Base-by-base conservation (phyloP, 768 basidiomycete genomes). In the Lactarius pseudohatsudake region DNA sequence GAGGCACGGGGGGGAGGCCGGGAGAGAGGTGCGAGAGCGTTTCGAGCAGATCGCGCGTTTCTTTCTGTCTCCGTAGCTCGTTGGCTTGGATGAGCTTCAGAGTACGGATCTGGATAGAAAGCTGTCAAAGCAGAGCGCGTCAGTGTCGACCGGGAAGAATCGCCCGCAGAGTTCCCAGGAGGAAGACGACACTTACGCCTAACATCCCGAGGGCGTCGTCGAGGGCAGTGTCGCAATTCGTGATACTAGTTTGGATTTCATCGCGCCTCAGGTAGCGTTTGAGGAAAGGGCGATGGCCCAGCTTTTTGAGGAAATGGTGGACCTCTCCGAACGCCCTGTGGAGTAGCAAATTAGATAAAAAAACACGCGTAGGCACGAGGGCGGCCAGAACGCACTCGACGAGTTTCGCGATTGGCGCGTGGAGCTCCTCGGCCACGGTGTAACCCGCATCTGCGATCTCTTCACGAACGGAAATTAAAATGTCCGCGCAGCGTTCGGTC, bases 221-320 rank as follows among this genome's bases (percentile, higher is more conserved):
- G 26, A 92, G 77, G 1, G 78, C 78, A 13, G 81, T 77, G 59
- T 86, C 82, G 59, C 86, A 88, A 3, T 73, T 76, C 0, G 74
- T 71, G 43, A 92, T 84, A 38, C 84, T 81, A 3, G 78, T 76
- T 18, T 81, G 72, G 34, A 87, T 87, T 68, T 92, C 90, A 45
- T 90, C 87, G 53, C 89, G 84, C 72, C 86, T 86, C 45, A 94
- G 80, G 72, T 90, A 93, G 4, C 90, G 81, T 75, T 91, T 90
- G 68, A 94, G 76, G 77, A 92, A 93, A 0, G 91, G 88, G 1
- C 90, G 79, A 50, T 84, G 79, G 18, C 80, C 77, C 69, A 91
- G 86, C 69, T 85, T 86, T 62, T 79, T 72, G 32, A 91, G 79
- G 69, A 92, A 83, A 2, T 72, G 69, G 47, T 79, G 77, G 4